Evolutionary conservation across 2,329 filamentous ascomycete species (phyloP).

Genomic region (Neofusicoccum umdonicola): DNA sequence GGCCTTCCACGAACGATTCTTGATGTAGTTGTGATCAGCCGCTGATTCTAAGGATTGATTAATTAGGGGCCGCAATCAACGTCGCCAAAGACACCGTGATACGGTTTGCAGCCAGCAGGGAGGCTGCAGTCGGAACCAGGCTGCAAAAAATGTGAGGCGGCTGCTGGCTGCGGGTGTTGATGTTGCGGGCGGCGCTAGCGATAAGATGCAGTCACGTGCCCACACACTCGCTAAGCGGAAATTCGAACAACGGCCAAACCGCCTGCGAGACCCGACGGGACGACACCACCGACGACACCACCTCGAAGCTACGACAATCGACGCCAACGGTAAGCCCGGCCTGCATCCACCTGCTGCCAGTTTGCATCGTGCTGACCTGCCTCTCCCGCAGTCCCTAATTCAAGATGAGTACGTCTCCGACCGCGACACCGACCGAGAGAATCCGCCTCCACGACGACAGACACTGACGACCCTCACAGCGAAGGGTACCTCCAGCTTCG

Average conservation of each 20-base stretch:
- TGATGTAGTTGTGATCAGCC: no score
- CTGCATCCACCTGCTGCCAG: not conserved
- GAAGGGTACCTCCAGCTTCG: slow-evolving; percentile 71
- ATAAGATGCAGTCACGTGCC: slow-evolving; percentile 7
- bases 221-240: slow-evolving; percentile 16
- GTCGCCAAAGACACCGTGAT: no score
- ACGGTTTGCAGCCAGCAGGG: no score
- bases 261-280: slow-evolving; percentile 15
- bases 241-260: slow-evolving; percentile 14
- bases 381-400: slow-evolving; percentile 44
- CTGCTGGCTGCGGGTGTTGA: not conserved
- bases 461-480: slow-evolving; percentile 54
- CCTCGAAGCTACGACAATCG: slow-evolving; percentile 19
- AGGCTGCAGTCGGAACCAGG: no score
- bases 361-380: not conserved
- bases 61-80: no score
- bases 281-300: slow-evolving; percentile 19
- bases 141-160: no score
- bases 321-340: slow-evolving; percentile 10
- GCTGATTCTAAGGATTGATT: no score
- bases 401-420: slow-evolving; percentile 57
- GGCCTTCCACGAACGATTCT: no score
- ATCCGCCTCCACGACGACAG: slow-evolving; percentile 24
- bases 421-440: slow-evolving; percentile 13
- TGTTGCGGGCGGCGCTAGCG: not conserved